Conservation (phyloP, 106 monocot species). For the Hemerocallis citrina region DNA sequence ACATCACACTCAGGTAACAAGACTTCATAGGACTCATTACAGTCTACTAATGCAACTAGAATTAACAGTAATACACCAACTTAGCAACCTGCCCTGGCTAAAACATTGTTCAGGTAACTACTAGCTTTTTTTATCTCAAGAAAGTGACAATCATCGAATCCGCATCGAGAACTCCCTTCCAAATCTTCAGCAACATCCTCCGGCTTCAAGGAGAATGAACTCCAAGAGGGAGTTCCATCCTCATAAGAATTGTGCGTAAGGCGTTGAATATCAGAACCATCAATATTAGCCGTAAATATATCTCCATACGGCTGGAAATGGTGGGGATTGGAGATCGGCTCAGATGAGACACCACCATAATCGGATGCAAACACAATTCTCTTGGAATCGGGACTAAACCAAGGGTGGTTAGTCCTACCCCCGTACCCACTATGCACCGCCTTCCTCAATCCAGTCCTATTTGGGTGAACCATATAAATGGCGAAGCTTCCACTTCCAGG, state of each 20-base stretch:
- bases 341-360: slow-evolving; percentile 58
- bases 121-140: slow-evolving; percentile 30
- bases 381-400: slow-evolving; percentile 64
- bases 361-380: slow-evolving; percentile 57
- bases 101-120: slow-evolving; percentile 74
- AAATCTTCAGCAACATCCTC: slow-evolving; percentile 32
- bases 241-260: slow-evolving; percentile 70
- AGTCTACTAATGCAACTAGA: neutral
- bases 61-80: neutral
- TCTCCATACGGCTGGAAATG: slow-evolving; percentile 77
- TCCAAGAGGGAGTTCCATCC: slow-evolving; percentile 75
- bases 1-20: neutral
- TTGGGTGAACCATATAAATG: slow-evolving; percentile 48
- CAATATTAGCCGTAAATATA: slow-evolving; percentile 48
- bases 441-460: slow-evolving; percentile 47
- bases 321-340: slow-evolving; percentile 61
- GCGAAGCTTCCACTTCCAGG: slow-evolving; percentile 51
- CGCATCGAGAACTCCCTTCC: slow-evolving; percentile 14
- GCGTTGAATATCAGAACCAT: slow-evolving; percentile 39
- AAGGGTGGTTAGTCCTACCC: slow-evolving; percentile 60
- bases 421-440: slow-evolving; percentile 53
- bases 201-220: slow-evolving; percentile 26
- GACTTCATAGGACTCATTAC: neutral
- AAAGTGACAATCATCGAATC: slow-evolving; percentile 63
- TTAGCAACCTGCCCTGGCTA: slow-evolving; percentile 10